Evolutionary conservation across 768 basidiomycete species (phyloP).

Genomic region (Amanita fuliginea): DNA sequence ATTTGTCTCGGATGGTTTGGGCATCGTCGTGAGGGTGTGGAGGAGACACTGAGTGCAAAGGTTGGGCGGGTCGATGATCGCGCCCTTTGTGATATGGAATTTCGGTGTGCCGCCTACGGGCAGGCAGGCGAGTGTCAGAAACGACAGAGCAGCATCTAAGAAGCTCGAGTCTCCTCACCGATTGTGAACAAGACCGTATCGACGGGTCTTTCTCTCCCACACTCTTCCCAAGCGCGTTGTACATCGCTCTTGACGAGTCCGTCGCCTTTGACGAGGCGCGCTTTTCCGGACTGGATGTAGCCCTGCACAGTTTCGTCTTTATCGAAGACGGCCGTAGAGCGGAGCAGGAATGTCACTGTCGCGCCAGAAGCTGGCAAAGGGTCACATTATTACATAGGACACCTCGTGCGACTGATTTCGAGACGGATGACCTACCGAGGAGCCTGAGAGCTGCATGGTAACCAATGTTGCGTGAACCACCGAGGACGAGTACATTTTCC

Average conservation of each 20-base stretch:
- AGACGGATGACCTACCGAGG: constrained; percentile 22
- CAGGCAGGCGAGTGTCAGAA: not conserved
- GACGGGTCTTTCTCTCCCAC: constrained; percentile 25
- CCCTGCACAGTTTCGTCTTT: constrained; percentile 38
- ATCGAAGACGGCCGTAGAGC: constrained; percentile 41
- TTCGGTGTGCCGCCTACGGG: constrained; percentile 34
- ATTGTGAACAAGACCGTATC: constrained; percentile 53
- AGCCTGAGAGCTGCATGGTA: constrained; percentile 38
- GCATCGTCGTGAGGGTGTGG: constrained; percentile 46
- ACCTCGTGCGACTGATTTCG: not conserved
- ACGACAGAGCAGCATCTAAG: too few species aligned
- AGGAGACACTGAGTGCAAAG: constrained; percentile 48
- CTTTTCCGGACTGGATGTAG: constrained; percentile 39
- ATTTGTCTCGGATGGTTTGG: constrained; percentile 11
- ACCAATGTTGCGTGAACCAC: constrained; percentile 48
- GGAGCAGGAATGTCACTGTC: constrained; percentile 54
- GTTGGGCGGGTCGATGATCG: constrained; percentile 37
- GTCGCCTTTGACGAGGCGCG: constrained; percentile 48
- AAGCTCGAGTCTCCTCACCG: constrained; percentile 23
- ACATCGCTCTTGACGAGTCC: constrained; percentile 44
- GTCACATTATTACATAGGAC: not conserved
- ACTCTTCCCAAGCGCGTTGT: constrained; percentile 37
- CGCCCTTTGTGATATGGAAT: constrained; percentile 37
- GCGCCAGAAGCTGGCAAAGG: constrained; percentile 38
- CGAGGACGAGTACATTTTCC: constrained; percentile 33